Conservation (phyloP, 108 stramenopile species). For the Discostella stelligeroides region DNA sequence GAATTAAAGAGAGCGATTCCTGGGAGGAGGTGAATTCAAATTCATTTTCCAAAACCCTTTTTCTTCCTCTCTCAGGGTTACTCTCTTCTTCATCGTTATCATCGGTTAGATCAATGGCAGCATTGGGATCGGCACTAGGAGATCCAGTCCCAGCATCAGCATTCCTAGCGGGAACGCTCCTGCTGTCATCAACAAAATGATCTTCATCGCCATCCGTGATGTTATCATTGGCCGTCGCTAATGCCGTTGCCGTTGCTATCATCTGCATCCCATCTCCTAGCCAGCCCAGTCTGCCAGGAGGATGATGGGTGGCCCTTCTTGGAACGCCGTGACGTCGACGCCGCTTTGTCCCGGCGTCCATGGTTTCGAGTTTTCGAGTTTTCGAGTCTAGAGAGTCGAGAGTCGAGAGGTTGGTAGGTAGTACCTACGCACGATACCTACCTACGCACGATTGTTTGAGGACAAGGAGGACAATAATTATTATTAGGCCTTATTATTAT, state of each 20-base stretch:
- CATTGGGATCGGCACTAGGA: background rate
- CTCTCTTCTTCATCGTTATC: constrained; percentile 4
- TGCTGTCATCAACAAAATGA: background rate
- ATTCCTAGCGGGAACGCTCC: background rate
- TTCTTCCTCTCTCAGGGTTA: background rate
- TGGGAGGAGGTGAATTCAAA: background rate
- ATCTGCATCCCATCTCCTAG: constrained; percentile 24
- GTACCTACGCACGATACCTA: no score
- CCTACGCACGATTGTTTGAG: no score
- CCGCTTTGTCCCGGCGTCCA: constrained; percentile 1
- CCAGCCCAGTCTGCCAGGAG: constrained; percentile 41
- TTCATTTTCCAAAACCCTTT: background rate
- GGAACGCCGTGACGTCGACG: constrained; percentile 6
- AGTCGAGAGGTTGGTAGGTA: no score
- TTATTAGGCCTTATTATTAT: no score
- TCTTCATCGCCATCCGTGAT: background rate
- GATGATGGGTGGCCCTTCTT: no score
- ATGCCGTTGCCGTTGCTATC: constrained; percentile 1
- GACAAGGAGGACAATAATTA: no score
- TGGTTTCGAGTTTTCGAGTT: no score
- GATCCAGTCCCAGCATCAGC: background rate
- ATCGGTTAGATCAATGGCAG: constrained; percentile 21
- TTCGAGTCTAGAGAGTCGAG: no score
- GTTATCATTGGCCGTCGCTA: constrained; percentile 4
- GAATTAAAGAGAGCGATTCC: background rate